Base-by-base conservation (phyloP, 179 eudicot species). In the Spergularia azorica region DNA sequence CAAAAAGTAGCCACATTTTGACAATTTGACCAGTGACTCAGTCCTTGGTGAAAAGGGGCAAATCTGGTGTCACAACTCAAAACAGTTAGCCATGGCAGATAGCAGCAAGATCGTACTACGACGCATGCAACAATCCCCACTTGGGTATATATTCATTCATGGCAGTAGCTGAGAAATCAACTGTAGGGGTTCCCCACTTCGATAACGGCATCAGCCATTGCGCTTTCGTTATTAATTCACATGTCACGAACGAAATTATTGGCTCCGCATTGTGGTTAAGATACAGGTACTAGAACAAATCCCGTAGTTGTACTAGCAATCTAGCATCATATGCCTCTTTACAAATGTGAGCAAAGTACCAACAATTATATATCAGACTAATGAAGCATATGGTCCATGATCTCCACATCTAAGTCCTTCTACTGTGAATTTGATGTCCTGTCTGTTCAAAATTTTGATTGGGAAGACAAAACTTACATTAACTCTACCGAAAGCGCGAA, bases 21-120 rank as follows among this genome's bases (percentile, higher is more conserved):
- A 64, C 5, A 0, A n/a, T 56, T 56, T 56, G 16, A 56, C 73
- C 74, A 21, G 43, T 13, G 18, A 5, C 48, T 58, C 50, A 61
- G 61, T 32, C 52, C 80, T 70, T 61, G 14, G n/a, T 36, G 6
- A 16, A 73, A 73, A 61, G n/a, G 67, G 61, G 52, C 68, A 76
- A 4, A 15, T 68, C 18, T 50, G 61, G 59, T 54, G 48, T 43
- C 48, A 43, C 48, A 4, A 43, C 8, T 43, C 48, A 43, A 43
- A 26, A 43, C 48, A 43, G 48, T 43, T 43, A 43, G 48, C 48
- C 48, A 43, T 43, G 48, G 48, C 48, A 43, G 48, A 43, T 43
- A 43, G 48, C 48, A 43, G 48, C 48, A 43, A 43, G 32, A 0
- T 26, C 0, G 32, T 26, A 26, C 32, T 26, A 26, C 1, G 48